These are phyloP conservation scores for Magnaporthiopsis incrustans DNA, from an alignment of 2,329 filamentous ascomycete genomes.

Conservation along the genomic window DNA sequence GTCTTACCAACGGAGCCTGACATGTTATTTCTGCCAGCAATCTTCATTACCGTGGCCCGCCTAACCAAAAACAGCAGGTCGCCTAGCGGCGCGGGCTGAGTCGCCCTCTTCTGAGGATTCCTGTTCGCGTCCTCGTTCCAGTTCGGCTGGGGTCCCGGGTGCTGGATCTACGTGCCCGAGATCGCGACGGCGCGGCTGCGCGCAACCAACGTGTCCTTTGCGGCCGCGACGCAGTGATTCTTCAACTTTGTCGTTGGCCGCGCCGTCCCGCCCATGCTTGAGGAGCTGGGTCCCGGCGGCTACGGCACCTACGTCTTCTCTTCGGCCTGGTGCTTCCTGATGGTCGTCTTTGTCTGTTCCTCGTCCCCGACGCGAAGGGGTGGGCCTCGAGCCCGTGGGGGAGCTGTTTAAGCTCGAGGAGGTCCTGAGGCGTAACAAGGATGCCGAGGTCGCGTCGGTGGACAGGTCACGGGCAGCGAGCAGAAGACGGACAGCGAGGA, in stretches of 20 bases:
- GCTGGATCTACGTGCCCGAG: conserved; percentile 53
- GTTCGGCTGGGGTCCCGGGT: conserved; percentile 55
- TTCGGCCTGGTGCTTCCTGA: conserved; percentile 46
- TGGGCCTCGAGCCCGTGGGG: neutral
- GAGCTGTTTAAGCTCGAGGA: neutral
- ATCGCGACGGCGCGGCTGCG: conserved; percentile 53
- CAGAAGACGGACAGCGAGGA: neutral
- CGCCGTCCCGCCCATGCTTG: conserved; percentile 52
- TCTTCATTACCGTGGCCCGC: conserved; percentile 46
- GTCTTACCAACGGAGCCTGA: no score
- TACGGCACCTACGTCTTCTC: conserved; percentile 50
- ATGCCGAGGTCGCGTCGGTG: neutral
- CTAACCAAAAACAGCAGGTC: conserved; percentile 26
- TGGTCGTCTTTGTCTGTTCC: conserved; percentile 33
- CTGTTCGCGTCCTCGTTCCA: conserved; percentile 56
- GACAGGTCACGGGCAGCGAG: neutral
- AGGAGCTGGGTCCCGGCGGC: conserved; percentile 14
- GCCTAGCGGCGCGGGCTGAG: conserved; percentile 39
- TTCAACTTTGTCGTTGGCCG: conserved; percentile 58
- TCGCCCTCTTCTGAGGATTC: conserved; percentile 52
- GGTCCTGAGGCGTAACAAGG: neutral
- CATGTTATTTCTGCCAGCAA: no score
- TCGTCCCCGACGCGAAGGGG: conserved; percentile 17
- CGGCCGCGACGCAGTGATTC: conserved; percentile 54
- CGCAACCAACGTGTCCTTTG: conserved; percentile 51